phyloP scores from a whole-genome alignment of 2,329 filamentous ascomycete genomes.

The Fusarium sp. region DNA sequence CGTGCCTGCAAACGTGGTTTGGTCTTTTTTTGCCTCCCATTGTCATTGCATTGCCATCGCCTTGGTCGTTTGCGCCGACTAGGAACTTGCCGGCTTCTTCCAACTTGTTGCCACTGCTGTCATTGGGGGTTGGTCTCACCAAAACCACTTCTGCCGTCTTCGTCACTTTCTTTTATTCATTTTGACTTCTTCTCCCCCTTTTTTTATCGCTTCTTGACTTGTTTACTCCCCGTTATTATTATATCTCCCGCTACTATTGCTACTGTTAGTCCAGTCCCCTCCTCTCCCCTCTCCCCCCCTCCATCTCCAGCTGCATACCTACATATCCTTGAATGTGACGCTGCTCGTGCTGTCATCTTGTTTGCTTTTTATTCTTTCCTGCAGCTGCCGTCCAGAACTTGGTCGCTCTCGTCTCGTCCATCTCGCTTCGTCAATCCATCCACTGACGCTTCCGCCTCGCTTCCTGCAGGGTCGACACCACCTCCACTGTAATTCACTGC shows the following conservation, averaged over 20 bases:
- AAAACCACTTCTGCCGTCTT: constrained; percentile 28
- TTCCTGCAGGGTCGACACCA: constrained; percentile 16
- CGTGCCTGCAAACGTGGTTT: constrained; percentile 26
- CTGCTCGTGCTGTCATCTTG: constrained; percentile 12
- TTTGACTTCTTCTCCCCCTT: constrained; percentile 18
- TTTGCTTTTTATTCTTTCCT: constrained; percentile 15
- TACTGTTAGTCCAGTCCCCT: neutral
- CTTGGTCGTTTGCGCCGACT: constrained; percentile 32
- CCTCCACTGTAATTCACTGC: constrained; percentile 7
- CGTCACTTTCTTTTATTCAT: constrained; percentile 21
- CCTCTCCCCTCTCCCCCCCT: constrained; percentile 3
- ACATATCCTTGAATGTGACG: constrained; percentile 24
- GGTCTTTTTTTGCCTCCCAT: constrained; percentile 22
- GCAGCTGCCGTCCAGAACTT: constrained; percentile 12
- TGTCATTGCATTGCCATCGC: constrained; percentile 7
- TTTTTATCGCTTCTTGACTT: neutral
- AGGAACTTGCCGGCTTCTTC: constrained; percentile 15
- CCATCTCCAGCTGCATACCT: neutral
- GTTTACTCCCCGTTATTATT: neutral
- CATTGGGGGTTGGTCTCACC: constrained; percentile 26
- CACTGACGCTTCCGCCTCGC: constrained; percentile 17
- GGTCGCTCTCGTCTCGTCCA: constrained; percentile 4
- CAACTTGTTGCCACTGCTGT: constrained; percentile 24
- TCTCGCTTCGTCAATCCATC: constrained; percentile 1
- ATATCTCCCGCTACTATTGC: neutral